A percentile compares a stretch with the other conserved stretches of the same genome.
Evolutionary conservation across 345 rosid genomes (phyloP).

Genomic region (Theobroma cacao): DNA sequence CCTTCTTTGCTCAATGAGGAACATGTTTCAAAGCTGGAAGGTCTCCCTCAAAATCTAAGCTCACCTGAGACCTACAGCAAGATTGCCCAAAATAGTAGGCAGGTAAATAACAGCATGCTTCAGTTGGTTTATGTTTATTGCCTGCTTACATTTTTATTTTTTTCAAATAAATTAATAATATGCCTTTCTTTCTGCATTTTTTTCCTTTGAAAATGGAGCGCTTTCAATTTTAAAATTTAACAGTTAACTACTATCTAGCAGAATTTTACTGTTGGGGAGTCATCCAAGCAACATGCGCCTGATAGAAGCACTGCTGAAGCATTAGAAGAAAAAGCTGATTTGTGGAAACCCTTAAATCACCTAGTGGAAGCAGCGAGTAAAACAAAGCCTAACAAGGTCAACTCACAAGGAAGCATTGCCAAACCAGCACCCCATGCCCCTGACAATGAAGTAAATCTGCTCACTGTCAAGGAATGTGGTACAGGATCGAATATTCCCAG

Average conservation of each 20-base stretch:
- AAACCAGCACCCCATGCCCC: conserved; percentile 7
- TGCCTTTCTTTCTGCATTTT: not conserved
- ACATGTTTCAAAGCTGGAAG: conserved; percentile 20
- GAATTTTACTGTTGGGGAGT: conserved; percentile 20
- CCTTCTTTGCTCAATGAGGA: not conserved
- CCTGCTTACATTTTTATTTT: not conserved
- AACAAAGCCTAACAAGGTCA: conserved; percentile 21
- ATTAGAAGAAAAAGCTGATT: conserved; percentile 25
- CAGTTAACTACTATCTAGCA: conserved; percentile 4
- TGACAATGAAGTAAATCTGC: conserved; percentile 16
- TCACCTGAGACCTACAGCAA: conserved; percentile 18
- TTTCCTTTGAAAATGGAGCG: not conserved
- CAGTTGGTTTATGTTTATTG: not conserved
- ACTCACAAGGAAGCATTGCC: conserved; percentile 9
- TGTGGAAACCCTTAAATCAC: conserved; percentile 29
- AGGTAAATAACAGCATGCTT: conserved; percentile 29
- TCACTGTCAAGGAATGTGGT: conserved; percentile 19
- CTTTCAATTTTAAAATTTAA: not conserved
- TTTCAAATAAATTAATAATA: not conserved
- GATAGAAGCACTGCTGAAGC: conserved; percentile 11
- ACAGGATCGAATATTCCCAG: conserved; percentile 15
- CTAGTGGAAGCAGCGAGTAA: conserved; percentile 27
- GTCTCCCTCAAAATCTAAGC: conserved; percentile 11
- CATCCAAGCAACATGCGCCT: conserved; percentile 21
- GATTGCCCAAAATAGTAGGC: conserved; percentile 19